Base-by-base conservation (phyloP, 495 filamentous ascomycete species). In the Neurospora sp. region DNA sequence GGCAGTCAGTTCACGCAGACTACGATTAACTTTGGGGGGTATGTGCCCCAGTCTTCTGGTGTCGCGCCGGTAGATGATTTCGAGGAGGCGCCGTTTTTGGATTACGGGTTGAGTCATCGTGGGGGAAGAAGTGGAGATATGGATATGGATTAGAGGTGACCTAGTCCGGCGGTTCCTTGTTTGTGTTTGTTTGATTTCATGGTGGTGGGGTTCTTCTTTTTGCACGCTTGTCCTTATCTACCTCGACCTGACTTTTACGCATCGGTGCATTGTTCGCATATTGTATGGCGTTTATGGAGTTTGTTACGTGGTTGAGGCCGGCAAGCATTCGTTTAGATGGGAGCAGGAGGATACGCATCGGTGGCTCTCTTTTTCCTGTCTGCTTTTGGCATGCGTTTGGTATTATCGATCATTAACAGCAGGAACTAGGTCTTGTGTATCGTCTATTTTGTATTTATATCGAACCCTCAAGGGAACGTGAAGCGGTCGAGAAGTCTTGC, bases 21-120 rank as follows among this genome's bases (percentile, higher is more conserved):
- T 18, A 65, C 53, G 7, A 65, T 65, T 16, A 18, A 37, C 53
- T 65, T 65, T 65, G 53, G 14, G 1, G 53, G 53, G 3, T 65
- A 65, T 65, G 27, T 65, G 3, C 53, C 53, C 5, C 53, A 65
- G 53, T 65, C 53, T 0, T 35, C 53, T 18, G 53, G 53, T 18
- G 12, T 65, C 12, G 53, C 14, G 6, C 53, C 27, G 31, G 79
- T 75, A 68, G 76, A 76, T 53, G 86, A 88, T 75, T 88, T 87
- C 76, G 84, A 83, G 72, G 87, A 88, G 72, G 86, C 86, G 12
- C 78, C 82, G 10, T 88, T 88, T 71, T 72, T 88, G 71, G 84
- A 85, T 72, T 79, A 79, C 74, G 69, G 74, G 44, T 75, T 72
- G 69, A 71, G n/a, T 35, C 27, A 35, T 35, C 31, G 27, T 65